Evolutionary conservation across 106 monocot genomes (phyloP).

Genomic region (Dactylorhiza incarnata): DNA sequence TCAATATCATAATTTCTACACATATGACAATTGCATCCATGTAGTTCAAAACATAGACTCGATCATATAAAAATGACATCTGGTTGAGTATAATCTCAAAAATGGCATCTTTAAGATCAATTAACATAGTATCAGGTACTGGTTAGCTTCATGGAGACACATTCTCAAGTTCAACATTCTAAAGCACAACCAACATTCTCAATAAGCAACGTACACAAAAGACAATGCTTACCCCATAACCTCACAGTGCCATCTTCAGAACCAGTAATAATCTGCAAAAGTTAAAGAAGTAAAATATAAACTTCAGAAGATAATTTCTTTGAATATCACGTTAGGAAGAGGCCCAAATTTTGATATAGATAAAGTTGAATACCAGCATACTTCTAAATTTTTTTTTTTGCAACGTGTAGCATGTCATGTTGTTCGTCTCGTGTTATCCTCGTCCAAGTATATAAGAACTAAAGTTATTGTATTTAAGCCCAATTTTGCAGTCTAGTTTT

Average conservation of each 20-base stretch:
- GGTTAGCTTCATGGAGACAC: background rate
- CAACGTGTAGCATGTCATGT: no score
- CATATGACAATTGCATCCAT: background rate
- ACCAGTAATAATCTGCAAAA: constrained; percentile 72
- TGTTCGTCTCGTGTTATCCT: no score
- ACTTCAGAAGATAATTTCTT: background rate
- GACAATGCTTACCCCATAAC: constrained; percentile 69
- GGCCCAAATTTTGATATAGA: background rate
- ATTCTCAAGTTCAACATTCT: background rate
- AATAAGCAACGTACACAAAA: constrained; percentile 1
- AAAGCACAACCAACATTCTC: background rate
- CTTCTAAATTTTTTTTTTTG: no score
- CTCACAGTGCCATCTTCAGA: constrained; percentile 91
- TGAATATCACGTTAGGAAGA: constrained; percentile 1
- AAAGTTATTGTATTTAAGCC: no score
- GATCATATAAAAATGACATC: background rate
- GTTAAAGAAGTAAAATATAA: constrained; percentile 14
- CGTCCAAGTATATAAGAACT: no score
- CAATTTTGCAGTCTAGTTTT: no score
- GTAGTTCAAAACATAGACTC: background rate
- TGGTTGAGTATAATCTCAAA: background rate
- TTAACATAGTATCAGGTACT: background rate
- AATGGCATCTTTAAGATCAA: background rate
- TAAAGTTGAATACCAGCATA: background rate
- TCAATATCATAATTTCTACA: no score